Base-by-base conservation (phyloP, 2,329 filamentous ascomycete genomes). In the Penicillium sp. region DNA sequence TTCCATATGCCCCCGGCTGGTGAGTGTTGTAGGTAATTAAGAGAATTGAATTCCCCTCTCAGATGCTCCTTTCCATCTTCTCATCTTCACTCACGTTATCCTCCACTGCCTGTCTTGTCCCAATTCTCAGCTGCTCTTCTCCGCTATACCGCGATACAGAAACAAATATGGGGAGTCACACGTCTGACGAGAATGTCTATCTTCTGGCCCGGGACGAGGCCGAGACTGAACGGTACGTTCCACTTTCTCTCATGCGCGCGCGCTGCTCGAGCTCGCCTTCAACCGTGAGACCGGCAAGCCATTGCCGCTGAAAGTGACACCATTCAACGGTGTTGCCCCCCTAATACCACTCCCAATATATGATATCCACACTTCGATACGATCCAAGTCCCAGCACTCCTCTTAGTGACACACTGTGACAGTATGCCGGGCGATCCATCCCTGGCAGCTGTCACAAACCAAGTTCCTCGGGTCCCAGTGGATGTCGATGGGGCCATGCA, bases 211-310 rank as follows among this genome's bases (percentile, higher is more conserved):
- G 69, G 47, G 57, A 64, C 44, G 53, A 58, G 0, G 56, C 56
- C 9, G 69, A 71, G 52, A 68, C 64, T 14, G 37, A 58, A 36
- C 62, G 69, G 67, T 68, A 61, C 19, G 60, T 55, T 46, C 31
- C 31, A 31, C 31, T 31, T 9, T 9, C 31, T 10, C 31, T 10
- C 31, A 31, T 10, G 31, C 7, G 31, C 7, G 31, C 31, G 31
- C 31, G 31, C 31, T 31, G 31, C 31, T 27, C 24, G 24, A 27
- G 24, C 24, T 6, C 31, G 31, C 31, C 31, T 31, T 31, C 31
- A 31, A 31, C 31, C 31, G 31, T 31, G 31, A 31, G 10, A 31
- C 31, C 31, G 7, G 31, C 31, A 31, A 31, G 31, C n/a, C 41
- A 46, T 31, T 27, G n/a, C 41, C 22, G 13, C 22, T 44, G 41